Percentiles rank a stretch among this genome's conserved stretches.
These are phyloP conservation scores for Colletotrichum salicis DNA, from an alignment of 2,329 filamentous ascomycete genomes.

Conservation along the genomic window DNA sequence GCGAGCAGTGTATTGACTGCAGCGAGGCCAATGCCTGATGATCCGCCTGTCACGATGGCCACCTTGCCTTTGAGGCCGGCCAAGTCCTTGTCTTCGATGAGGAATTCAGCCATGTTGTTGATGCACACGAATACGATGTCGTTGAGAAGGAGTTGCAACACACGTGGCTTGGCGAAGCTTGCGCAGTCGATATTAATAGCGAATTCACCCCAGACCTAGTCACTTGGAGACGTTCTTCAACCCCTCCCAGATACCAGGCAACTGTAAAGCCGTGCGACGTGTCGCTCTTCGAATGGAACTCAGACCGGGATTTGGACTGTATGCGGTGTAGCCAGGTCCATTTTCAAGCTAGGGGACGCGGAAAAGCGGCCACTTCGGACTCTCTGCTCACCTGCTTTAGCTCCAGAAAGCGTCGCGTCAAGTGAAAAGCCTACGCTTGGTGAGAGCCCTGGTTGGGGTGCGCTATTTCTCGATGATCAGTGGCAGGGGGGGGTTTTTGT, in stretches of 20 bases:
- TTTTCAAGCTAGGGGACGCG: background rate
- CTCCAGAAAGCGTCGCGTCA: background rate
- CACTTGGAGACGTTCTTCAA: background rate
- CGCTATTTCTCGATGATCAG: background rate
- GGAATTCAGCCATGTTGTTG: conserved; percentile 53
- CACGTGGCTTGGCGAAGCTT: background rate
- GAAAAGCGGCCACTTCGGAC: background rate
- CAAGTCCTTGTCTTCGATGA: conserved; percentile 57
- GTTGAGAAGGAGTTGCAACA: background rate
- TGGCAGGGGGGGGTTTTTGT: conserved; percentile 3
- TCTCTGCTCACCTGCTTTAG: background rate
- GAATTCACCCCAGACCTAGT: background rate
- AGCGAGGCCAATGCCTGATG: conserved; percentile 77
- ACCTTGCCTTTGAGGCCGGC: conserved; percentile 67
- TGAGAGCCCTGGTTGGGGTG: background rate
- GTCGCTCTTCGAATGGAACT: background rate
- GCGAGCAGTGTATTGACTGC: conserved; percentile 63
- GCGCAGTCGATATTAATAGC: background rate
- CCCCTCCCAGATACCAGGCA: background rate
- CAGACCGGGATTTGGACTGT: no score
- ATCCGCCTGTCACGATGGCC: conserved; percentile 77
- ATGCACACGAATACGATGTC: background rate
- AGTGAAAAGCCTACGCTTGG: background rate
- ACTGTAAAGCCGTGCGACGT: background rate
- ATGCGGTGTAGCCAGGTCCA: background rate